These are phyloP conservation scores for Cornus controversa DNA, from an alignment of 148 eudicot species.

Conservation along the genomic window DNA sequence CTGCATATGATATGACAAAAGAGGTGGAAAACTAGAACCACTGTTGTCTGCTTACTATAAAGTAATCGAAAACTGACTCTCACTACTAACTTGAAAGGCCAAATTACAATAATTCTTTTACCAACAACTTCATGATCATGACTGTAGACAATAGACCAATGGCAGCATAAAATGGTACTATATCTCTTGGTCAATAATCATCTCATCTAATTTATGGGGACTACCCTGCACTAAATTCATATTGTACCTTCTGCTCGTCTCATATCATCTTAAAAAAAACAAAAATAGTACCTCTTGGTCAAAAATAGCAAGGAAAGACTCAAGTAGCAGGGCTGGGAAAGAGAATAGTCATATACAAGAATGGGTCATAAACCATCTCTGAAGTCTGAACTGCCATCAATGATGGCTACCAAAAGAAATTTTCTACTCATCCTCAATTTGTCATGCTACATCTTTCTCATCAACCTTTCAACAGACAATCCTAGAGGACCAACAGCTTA, in stretches of 20 bases:
- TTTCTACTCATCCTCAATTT: too few relatives aligned
- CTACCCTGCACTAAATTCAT: background rate
- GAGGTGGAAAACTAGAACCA: too few relatives aligned
- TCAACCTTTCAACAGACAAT: conserved; percentile 18
- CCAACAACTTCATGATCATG: background rate
- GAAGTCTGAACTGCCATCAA: background rate
- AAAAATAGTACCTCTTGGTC: background rate
- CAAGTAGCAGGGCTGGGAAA: background rate
- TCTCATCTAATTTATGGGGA: too few relatives aligned
- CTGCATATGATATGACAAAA: too few relatives aligned
- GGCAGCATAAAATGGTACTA: background rate
- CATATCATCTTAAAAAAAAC: too few relatives aligned
- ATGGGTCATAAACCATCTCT: background rate
- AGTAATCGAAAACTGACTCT: background rate
- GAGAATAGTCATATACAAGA: background rate
- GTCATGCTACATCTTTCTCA: conserved; percentile 2
- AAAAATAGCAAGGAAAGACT: too few relatives aligned
- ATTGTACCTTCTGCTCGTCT: too few relatives aligned
- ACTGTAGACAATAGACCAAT: background rate
- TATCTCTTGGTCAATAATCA: too few relatives aligned
- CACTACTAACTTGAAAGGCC: background rate
- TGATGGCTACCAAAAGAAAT: too few relatives aligned
- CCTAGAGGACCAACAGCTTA: conserved; percentile 16
- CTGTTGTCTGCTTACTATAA: too few relatives aligned
- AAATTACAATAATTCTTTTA: too few relatives aligned